These are phyloP conservation scores for Aspergillus sp. DNA, from an alignment of 2,329 filamentous ascomycete species.

Conservation along the genomic window DNA sequence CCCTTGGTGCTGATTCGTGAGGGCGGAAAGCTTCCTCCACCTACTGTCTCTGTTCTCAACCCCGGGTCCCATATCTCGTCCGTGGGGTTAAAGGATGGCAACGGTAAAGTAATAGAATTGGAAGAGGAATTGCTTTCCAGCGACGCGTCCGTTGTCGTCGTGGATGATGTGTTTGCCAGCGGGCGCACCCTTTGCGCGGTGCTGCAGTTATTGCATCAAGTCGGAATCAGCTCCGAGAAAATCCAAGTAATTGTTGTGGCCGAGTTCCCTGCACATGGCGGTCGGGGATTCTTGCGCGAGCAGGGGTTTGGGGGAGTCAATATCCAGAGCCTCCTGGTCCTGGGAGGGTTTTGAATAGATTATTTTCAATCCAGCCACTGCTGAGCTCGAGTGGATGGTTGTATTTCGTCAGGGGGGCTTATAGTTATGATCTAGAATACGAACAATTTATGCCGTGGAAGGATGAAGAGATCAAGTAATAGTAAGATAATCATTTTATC, in stretches of 20 bases:
- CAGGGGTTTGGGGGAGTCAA: slow-evolving; percentile 51
- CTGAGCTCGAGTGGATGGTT: too few species aligned
- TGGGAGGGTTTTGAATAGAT: too few species aligned
- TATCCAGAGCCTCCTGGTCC: slow-evolving; percentile 55
- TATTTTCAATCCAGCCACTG: too few species aligned
- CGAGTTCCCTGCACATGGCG: slow-evolving; percentile 58
- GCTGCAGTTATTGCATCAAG: slow-evolving; percentile 48
- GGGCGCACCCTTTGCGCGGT: slow-evolving; percentile 57
- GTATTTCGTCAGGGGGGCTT: neutral
- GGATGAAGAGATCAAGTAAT: too few species aligned
- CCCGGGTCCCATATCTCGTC: slow-evolving; percentile 56
- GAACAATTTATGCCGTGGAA: too few species aligned
- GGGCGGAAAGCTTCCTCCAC: slow-evolving; percentile 60
- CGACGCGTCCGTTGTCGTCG: slow-evolving; percentile 50
- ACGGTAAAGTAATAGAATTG: slow-evolving; percentile 52
- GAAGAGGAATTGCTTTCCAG: slow-evolving; percentile 41
- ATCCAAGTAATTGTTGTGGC: slow-evolving; percentile 55
- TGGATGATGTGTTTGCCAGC: slow-evolving; percentile 61
- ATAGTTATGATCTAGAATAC: too few species aligned
- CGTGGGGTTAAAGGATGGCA: slow-evolving; percentile 18
- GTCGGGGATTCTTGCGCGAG: slow-evolving; percentile 47
- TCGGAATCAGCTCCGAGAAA: slow-evolving; percentile 40
- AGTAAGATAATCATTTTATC: too few species aligned
- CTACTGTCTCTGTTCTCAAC: slow-evolving; percentile 52
- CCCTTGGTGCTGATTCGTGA: slow-evolving; percentile 55